Conservation (phyloP, 192 early-diverging fungal genomes). For the Diversispora eburnea region DNA sequence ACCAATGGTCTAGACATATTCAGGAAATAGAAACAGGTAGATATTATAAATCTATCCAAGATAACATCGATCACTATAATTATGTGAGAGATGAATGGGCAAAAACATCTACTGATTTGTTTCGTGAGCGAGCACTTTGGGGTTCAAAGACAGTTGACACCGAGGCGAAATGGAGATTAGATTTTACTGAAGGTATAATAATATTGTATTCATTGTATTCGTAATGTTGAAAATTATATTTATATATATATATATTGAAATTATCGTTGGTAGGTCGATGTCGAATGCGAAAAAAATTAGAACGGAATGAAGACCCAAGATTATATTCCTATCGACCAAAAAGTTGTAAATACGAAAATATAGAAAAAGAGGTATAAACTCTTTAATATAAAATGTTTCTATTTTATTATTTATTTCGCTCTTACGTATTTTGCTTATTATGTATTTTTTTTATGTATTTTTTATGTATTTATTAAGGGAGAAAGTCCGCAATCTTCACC, state of each 20-base stretch:
- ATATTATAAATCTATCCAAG: constrained; percentile 55
- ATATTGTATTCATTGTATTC: neutral
- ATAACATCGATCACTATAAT: constrained; percentile 54
- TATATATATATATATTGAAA: neutral
- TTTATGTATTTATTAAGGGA: no score
- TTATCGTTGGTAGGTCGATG: constrained; percentile 35
- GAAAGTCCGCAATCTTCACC: no score
- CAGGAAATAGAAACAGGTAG: constrained; percentile 55
- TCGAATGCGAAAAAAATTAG: constrained; percentile 56
- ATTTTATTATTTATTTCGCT: neutral
- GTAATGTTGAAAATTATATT: neutral
- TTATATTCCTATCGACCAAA: constrained; percentile 42
- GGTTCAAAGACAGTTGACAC: constrained; percentile 38
- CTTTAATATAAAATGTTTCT: neutral
- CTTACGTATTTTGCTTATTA: neutral
- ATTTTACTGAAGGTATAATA: constrained; percentile 53
- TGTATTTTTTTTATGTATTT: neutral
- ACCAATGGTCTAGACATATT: constrained; percentile 51
- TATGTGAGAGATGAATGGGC: constrained; percentile 61
- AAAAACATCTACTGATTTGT: constrained; percentile 48
- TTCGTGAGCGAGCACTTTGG: constrained; percentile 62
- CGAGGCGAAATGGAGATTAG: constrained; percentile 46
- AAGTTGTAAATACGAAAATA: constrained; percentile 34
- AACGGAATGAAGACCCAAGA: constrained; percentile 33
- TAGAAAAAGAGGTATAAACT: constrained; percentile 21